phyloP scores from a whole-genome alignment of 2,329 filamentous ascomycete genomes.

The Aspergillus persii region DNA sequence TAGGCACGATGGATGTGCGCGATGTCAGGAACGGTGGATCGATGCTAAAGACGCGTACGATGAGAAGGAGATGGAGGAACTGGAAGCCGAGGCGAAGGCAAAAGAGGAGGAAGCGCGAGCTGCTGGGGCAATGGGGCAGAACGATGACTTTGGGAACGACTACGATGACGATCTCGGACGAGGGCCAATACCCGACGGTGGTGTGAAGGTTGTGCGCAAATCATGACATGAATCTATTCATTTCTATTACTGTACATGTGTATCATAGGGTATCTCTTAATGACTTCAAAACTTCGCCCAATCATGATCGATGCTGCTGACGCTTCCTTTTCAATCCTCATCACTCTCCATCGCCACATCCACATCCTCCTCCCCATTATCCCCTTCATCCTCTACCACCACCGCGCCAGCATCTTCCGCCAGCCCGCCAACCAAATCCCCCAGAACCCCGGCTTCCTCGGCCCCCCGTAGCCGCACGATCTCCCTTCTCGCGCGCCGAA shows the following conservation, averaged over 20 bases:
- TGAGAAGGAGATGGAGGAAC: conserved; percentile 69
- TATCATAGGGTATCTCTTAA: conserved; percentile 30
- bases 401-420: conserved; percentile 38
- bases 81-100: conserved; percentile 69
- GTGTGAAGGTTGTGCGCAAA: conserved; percentile 71
- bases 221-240: conserved; percentile 38
- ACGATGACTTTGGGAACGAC: conserved; percentile 28
- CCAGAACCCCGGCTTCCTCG: conserved; percentile 45
- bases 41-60: conserved; percentile 88
- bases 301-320: conserved; percentile 16
- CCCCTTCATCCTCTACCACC: conserved; percentile 47
- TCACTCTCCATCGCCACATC: conserved; percentile 49
- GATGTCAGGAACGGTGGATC: conserved; percentile 97
- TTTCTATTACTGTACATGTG: conserved; percentile 19
- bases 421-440: conserved; percentile 36
- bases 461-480: conserved; percentile 65
- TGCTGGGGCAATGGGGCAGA: conserved; percentile 28
- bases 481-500: conserved; percentile 70
- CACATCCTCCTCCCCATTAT: conserved; percentile 39
- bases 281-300: conserved; percentile 6
- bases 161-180: conserved; percentile 21
- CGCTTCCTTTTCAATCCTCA: conserved; percentile 18
- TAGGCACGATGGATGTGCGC: conserved; percentile 71
- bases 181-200: conserved; percentile 54
- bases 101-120: conserved; percentile 36